Base-by-base conservation (phyloP, 2,329 filamentous ascomycete species). In the Tolypocladium ophioglossoides region DNA sequence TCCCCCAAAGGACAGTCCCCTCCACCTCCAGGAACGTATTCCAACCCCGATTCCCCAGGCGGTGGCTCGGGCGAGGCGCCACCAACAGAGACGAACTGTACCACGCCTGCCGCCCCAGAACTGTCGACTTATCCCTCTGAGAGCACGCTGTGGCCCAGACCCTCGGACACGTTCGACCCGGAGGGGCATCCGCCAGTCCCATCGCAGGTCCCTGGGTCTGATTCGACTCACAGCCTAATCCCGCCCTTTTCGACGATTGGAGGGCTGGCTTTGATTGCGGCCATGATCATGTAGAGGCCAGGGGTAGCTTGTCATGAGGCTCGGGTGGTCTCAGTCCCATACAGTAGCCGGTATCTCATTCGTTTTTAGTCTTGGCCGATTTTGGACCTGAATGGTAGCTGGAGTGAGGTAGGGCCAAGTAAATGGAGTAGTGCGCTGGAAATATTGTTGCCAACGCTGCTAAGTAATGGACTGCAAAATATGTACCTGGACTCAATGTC, bases 201-300 rank as follows among this genome's bases (percentile, higher is more conserved):
- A 22, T 66, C 60, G 8, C 61, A 57, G 27, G 62, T 70, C 2
- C 57, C 57, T 7, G 57, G 61, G 5, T 69, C 68, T 3, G 61
- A 61, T 47, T 66, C 65, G 2, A 59, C 52, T 1, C 59, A 55
- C 18, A 58, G 59, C 22, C 57, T 57, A 3, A 46, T 63, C 18
- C 57, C 62, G 7, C 54, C 61, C 4, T 49, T 69, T 11, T 49
- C 55, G 8, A 58, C 52, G 2, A 56, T 69, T 40, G 57, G 58
- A 10, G 59, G 59, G n/a, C 50, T 70, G 1, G 54, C 65, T 18
- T 30, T 69, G 7, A 53, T 67, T 54, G 64, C 59, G 35, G 60
- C 56, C 27, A 58, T 65, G 50, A 61, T 65, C 16, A 59, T 64
- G 52, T 65, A 57, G 47, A 37, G 6, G n/a, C 9, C 38, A 18